Evolutionary conservation across 2,329 filamentous ascomycete species (phyloP).

Genomic region (Paecilomyces sp.): DNA sequence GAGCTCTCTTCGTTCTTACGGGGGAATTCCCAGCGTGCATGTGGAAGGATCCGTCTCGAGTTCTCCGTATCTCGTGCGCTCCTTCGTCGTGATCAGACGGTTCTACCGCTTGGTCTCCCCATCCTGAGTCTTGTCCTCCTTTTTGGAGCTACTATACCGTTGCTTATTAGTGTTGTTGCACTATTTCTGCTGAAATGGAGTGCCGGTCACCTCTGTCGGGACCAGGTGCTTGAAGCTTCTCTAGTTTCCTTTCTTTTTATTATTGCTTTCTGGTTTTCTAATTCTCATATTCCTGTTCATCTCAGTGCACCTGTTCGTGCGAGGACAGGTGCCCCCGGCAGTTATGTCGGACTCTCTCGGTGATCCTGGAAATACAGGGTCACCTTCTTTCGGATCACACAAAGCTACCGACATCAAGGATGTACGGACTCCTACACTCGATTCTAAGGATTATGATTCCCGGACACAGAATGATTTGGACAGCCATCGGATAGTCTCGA

Average conservation of each 20-base stretch:
- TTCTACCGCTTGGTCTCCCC: neutral
- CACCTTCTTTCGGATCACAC: slow-evolving; percentile 14
- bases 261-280: neutral
- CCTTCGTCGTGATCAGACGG: neutral
- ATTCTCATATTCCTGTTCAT: neutral
- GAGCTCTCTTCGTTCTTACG: neutral
- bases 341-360: slow-evolving; percentile 7
- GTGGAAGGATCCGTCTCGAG: neutral
- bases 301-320: slow-evolving; percentile 1
- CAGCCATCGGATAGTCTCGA: neutral
- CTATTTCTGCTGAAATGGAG: neutral
- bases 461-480: neutral
- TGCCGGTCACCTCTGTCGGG: neutral
- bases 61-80: neutral
- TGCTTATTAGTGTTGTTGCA: neutral
- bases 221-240: slow-evolving; percentile 1
- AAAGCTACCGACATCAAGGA: slow-evolving; percentile 7
- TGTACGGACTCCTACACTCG: neutral
- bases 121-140: neutral
- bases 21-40: neutral
- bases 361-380: slow-evolving; percentile 7
- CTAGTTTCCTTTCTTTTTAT: slow-evolving; percentile 1
- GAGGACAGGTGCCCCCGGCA: slow-evolving; percentile 3
- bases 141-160: neutral
- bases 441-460: neutral